These are phyloP conservation scores for Hydrangea macrophylla DNA, from an alignment of 148 eudicot species.

Conservation along the genomic window DNA sequence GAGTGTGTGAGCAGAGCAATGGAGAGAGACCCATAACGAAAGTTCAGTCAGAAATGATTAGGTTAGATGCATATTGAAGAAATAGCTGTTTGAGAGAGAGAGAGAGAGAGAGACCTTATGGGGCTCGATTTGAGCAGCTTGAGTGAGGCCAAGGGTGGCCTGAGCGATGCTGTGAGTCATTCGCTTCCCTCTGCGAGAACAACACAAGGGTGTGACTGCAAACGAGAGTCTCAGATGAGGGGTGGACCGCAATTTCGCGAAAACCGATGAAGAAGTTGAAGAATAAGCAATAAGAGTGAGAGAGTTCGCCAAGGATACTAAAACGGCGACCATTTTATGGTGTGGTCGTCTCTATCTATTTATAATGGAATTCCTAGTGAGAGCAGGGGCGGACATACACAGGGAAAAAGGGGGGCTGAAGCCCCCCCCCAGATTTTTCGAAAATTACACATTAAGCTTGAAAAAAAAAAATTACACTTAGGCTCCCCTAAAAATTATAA, in stretches of 20 bases:
- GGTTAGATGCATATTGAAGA: background rate
- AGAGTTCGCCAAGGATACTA: slow-evolving; percentile 24
- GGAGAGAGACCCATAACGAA: too few relatives aligned
- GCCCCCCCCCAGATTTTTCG: too few relatives aligned
- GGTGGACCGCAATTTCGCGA: slow-evolving; percentile 22
- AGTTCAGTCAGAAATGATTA: too few relatives aligned
- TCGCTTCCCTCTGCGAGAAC: slow-evolving; percentile 15
- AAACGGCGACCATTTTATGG: slow-evolving; percentile 36
- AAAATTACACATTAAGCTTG: too few relatives aligned
- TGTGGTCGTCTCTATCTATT: background rate
- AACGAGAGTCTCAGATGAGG: slow-evolving; percentile 19
- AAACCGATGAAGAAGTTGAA: slow-evolving; percentile 15
- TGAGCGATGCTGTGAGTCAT: slow-evolving; percentile 54
- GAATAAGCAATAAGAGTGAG: slow-evolving; percentile 17
- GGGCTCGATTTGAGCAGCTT: slow-evolving; percentile 42
- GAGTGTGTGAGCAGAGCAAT: too few relatives aligned
- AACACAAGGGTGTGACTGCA: slow-evolving; percentile 18
- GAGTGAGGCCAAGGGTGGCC: slow-evolving; percentile 71
- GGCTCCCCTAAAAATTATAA: too few relatives aligned
- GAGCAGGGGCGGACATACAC: too few relatives aligned
- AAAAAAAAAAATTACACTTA: too few relatives aligned
- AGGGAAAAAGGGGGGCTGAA: too few relatives aligned
- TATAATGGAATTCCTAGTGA: slow-evolving; percentile 1
- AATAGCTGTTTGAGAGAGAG: background rate
- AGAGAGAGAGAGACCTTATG: slow-evolving; percentile 40